These are phyloP conservation scores for Neurospora crassa DNA, from an alignment of 2,329 filamentous ascomycete genomes.

Conservation along the genomic window DNA sequence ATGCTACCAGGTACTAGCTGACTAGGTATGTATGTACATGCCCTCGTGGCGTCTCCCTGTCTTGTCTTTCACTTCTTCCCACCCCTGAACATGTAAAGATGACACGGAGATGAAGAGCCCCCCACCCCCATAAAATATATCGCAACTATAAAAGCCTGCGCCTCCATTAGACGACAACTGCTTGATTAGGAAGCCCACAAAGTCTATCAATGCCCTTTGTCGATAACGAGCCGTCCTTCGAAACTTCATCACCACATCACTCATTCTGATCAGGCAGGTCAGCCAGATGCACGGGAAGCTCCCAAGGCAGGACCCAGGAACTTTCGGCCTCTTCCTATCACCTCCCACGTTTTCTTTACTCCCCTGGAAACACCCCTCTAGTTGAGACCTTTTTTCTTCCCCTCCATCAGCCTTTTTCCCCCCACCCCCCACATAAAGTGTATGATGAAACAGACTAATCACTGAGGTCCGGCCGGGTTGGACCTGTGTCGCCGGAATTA, in stretches of 20 bases:
- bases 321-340: background rate
- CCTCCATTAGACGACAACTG: background rate
- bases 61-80: background rate
- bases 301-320: background rate
- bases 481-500: background rate
- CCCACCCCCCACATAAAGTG: background rate
- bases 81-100: background rate
- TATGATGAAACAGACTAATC: background rate
- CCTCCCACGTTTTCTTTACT: background rate
- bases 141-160: background rate
- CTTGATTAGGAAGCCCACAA: background rate
- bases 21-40: background rate
- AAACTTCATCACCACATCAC: background rate
- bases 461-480: background rate
- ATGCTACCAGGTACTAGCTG: background rate
- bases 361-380: background rate
- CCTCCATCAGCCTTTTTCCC: background rate
- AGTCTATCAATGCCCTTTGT: background rate
- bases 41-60: background rate
- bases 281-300: background rate
- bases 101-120: background rate
- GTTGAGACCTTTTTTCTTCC: background rate
- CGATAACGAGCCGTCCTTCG: background rate
- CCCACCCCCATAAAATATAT: background rate
- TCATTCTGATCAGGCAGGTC: background rate